Evolutionary conservation across 1,139 yeast species (phyloP).

Genomic region (Suhomyces yuchorum): DNA sequence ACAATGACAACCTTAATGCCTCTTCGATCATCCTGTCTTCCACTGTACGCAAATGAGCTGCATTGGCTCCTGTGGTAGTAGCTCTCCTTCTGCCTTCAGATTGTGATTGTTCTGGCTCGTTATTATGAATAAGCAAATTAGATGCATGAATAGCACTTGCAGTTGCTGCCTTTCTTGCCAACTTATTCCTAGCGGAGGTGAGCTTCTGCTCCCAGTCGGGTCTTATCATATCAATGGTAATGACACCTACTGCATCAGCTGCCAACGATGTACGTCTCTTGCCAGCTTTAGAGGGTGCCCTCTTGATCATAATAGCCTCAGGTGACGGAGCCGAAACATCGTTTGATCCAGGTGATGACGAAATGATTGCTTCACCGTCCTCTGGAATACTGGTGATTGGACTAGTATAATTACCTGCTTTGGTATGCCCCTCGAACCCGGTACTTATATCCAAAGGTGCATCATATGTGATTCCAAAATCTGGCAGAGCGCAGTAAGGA

Average conservation of each 20-base stretch:
- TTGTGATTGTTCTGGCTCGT: constrained; percentile 19
- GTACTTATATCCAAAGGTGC: constrained; percentile 58
- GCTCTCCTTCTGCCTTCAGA: constrained; percentile 18
- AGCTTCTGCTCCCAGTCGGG: constrained; percentile 91
- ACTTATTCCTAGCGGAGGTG: constrained; percentile 66
- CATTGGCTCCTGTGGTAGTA: constrained; percentile 10
- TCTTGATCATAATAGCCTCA: constrained; percentile 4
- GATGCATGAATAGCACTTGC: constrained; percentile 93
- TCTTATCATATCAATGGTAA: constrained; percentile 77
- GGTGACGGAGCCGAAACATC: constrained; percentile 2
- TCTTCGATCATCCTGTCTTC: constrained; percentile 85
- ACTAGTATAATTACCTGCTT: constrained; percentile 14
- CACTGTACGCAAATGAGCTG: constrained; percentile 31
- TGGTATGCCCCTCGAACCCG: constrained; percentile 51
- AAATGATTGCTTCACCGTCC: constrained; percentile 16
- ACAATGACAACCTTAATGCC: constrained; percentile 71
- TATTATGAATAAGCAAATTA: constrained; percentile 52
- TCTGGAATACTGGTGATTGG: constrained; percentile 15
- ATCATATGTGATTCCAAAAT: constrained; percentile 80
- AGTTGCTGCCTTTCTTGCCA: constrained; percentile 87
- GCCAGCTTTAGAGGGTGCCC: neutral
- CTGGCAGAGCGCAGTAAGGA: constrained; percentile 89
- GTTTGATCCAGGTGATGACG: constrained; percentile 17
- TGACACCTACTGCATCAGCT: constrained; percentile 63
- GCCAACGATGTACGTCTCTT: constrained; percentile 52